These are phyloP conservation scores for Globisporangium ultimum DNA, from an alignment of 352 stramenopile species.

Conservation along the genomic window DNA sequence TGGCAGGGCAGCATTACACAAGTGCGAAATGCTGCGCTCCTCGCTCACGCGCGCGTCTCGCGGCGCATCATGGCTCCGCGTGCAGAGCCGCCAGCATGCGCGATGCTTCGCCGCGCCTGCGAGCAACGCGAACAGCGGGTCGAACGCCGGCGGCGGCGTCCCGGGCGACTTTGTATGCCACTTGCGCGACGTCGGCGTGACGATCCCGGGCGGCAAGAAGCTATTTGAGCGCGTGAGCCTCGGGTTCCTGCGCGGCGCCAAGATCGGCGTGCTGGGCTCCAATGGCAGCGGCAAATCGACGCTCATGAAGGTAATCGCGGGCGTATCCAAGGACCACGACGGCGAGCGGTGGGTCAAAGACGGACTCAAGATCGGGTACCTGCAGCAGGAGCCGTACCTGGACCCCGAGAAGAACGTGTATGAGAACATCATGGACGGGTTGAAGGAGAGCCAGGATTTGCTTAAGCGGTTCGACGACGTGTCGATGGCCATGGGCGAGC, in stretches of 20 bases:
- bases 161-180: constrained; percentile 85
- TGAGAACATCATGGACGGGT: constrained; percentile 89
- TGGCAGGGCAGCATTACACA: background rate
- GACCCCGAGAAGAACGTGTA: constrained; percentile 85
- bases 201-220: constrained; percentile 78
- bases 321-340: constrained; percentile 85
- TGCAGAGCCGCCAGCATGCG: background rate
- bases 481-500: constrained; percentile 87
- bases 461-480: constrained; percentile 83
- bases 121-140: constrained; percentile 16
- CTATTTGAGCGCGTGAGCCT: constrained; percentile 80
- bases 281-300: constrained; percentile 96
- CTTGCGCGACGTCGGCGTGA: constrained; percentile 68
- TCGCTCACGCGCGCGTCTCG: background rate
- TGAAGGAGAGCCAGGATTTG: constrained; percentile 82
- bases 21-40: constrained; percentile 6
- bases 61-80: constrained; percentile 1
- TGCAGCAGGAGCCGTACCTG: constrained; percentile 84
- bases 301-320: constrained; percentile 95
- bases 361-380: constrained; percentile 82
- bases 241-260: constrained; percentile 86
- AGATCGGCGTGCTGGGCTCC: constrained; percentile 94
- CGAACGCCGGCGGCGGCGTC: constrained; percentile 72
- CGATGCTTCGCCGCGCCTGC: constrained; percentile 35
- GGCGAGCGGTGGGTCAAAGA: constrained; percentile 87